phyloP scores from a whole-genome alignment of 2,329 filamentous ascomycete species.

The Hypoxylon sp. region DNA sequence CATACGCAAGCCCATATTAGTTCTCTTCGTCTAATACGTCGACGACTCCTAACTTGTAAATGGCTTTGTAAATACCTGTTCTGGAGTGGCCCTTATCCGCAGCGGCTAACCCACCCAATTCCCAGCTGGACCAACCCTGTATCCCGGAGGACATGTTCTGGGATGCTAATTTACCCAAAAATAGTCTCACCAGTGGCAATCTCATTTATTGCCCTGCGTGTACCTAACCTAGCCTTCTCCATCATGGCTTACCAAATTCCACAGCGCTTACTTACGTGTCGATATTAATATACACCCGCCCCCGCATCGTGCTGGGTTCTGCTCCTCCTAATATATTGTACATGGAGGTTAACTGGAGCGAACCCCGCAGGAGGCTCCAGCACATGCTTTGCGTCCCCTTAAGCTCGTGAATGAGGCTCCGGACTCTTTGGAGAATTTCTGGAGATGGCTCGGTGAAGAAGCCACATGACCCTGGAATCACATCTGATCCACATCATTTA shows the following conservation, averaged over 20 bases:
- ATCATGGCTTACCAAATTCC: constrained; percentile 33
- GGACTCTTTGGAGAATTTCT: constrained; percentile 3
- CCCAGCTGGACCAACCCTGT: constrained; percentile 14
- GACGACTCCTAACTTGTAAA: constrained; percentile 1
- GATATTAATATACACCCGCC: constrained; percentile 36
- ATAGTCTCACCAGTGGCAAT: constrained; percentile 38
- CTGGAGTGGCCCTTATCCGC: constrained; percentile 10
- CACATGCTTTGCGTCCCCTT: constrained; percentile 19
- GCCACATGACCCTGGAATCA: constrained; percentile 29
- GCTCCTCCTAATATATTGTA: constrained; percentile 35
- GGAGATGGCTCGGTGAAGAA: constrained; percentile 5
- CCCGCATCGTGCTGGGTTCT: constrained; percentile 24
- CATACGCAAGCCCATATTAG: constrained; percentile 31
- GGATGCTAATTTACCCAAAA: constrained; percentile 38
- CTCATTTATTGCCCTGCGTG: constrained; percentile 39
- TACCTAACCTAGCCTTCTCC: constrained; percentile 29
- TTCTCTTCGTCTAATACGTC: constrained; percentile 8
- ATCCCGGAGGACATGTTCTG: constrained; percentile 20
- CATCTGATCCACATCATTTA: constrained; percentile 16
- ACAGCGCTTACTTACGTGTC: constrained; percentile 32
- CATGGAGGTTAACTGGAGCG: constrained; percentile 1
- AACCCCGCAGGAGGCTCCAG: constrained; percentile 38
- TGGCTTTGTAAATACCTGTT: constrained; percentile 5
- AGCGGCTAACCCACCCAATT: not conserved
- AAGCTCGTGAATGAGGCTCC: constrained; percentile 40